These are phyloP conservation scores for Pelargonium citronellum DNA, from an alignment of 441 rosid species.

Conservation along the genomic window DNA sequence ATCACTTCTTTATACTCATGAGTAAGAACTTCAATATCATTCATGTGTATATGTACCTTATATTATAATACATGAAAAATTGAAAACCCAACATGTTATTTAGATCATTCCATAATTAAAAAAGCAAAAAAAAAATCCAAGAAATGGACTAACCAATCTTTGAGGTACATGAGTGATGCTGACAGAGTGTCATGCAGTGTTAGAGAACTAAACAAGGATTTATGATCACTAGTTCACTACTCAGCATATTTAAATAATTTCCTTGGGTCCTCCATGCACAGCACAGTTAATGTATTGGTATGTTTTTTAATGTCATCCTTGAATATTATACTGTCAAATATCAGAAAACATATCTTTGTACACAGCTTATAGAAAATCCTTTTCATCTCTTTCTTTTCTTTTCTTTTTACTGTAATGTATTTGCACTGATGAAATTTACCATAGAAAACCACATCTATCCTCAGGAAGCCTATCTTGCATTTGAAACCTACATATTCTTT, in stretches of 20 bases:
- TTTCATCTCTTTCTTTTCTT: no score
- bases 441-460: no score
- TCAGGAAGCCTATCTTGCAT: no score
- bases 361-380: no score
- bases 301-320: background rate
- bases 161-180: background rate
- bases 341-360: background rate
- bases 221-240: background rate
- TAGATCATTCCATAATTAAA: background rate
- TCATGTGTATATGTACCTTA: background rate
- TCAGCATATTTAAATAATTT: background rate
- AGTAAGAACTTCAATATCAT: conserved; percentile 7
- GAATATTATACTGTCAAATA: background rate
- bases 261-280: background rate
- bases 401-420: no score
- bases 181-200: background rate
- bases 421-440: background rate
- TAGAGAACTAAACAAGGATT: background rate
- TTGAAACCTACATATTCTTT: no score
- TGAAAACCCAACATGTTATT: background rate
- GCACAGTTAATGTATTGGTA: background rate
- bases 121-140: background rate
- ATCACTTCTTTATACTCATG: background rate
- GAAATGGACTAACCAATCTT: background rate
- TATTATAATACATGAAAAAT: background rate